phyloP scores from a whole-genome alignment of 2,329 filamentous ascomycete species.

The Talaromyces sp. region DNA sequence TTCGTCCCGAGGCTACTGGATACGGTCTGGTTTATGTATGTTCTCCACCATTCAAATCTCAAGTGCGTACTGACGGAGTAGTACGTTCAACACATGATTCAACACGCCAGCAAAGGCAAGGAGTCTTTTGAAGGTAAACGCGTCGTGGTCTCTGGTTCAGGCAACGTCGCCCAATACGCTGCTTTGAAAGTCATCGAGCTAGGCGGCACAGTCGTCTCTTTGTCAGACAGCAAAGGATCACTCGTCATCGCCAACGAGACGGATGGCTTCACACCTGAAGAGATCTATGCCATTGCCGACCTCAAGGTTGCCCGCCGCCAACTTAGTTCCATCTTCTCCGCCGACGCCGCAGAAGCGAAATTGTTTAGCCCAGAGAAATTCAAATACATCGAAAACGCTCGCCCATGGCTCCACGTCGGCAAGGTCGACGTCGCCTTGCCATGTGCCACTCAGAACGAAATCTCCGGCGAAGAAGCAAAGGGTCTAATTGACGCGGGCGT shows the following conservation, averaged over 20 bases:
- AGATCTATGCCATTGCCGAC: conserved; percentile 72
- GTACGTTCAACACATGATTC: conserved; percentile 94
- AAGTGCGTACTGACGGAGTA: conserved; percentile 23
- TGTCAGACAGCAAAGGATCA: conserved; percentile 87
- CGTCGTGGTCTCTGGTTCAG: conserved; percentile 92
- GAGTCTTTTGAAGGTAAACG: conserved; percentile 87
- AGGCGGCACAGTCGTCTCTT: conserved; percentile 84
- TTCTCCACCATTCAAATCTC: neutral
- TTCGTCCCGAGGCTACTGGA: conserved; percentile 94
- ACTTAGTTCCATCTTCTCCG: conserved; percentile 67
- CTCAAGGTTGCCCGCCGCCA: conserved; percentile 86
- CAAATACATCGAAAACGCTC: conserved; percentile 81
- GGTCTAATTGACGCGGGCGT: conserved; percentile 71
- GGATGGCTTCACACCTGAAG: conserved; percentile 68
- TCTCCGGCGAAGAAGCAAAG: conserved; percentile 84
- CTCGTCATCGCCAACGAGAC: conserved; percentile 68
- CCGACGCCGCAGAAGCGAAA: conserved; percentile 50
- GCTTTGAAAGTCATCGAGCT: conserved; percentile 96
- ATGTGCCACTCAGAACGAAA: conserved; percentile 95
- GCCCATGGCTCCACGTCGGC: conserved; percentile 88
- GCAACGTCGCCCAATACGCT: conserved; percentile 97
- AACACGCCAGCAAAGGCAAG: conserved; percentile 72
- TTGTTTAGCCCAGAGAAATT: conserved; percentile 50
- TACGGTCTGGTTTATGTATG: conserved; percentile 87
- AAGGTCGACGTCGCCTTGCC: conserved; percentile 89